Conservation (phyloP, 2,329 filamentous ascomycete species). For the Pyrenophora seminiperda region DNA sequence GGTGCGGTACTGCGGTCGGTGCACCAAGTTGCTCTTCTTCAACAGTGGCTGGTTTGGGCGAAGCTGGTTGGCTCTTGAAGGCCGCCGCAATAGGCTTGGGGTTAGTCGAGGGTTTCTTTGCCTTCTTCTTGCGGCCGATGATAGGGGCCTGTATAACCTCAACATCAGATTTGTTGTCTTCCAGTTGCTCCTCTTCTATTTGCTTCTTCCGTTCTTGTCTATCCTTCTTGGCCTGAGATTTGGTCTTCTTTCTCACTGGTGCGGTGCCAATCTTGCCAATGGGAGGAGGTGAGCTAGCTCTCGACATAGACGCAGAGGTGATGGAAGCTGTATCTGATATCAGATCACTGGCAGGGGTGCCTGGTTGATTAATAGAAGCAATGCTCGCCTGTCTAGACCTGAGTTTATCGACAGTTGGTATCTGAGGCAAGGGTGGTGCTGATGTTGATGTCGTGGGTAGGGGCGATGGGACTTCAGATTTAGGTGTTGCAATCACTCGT, state of each 20-base stretch:
- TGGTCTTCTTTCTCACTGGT: slow-evolving; percentile 71
- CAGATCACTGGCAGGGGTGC: slow-evolving; percentile 73
- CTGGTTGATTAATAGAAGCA: slow-evolving; percentile 67
- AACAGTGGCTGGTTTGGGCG: slow-evolving; percentile 35
- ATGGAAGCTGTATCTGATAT: slow-evolving; percentile 79
- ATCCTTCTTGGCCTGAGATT: slow-evolving; percentile 79
- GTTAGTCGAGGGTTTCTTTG: slow-evolving; percentile 65
- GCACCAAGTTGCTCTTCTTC: slow-evolving; percentile 35
- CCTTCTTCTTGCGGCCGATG: slow-evolving; percentile 80
- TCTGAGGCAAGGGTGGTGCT: slow-evolving; percentile 37
- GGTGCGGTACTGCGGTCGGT: slow-evolving; percentile 22
- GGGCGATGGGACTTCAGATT: slow-evolving; percentile 60
- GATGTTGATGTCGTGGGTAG: slow-evolving; percentile 44
- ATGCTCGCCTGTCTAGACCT: slow-evolving; percentile 60
- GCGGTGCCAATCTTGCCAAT: slow-evolving; percentile 69
- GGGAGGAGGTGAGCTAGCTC: slow-evolving; percentile 70
- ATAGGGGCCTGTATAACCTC: slow-evolving; percentile 71
- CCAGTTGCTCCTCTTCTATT: slow-evolving; percentile 65
- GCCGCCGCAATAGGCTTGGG: slow-evolving; percentile 29
- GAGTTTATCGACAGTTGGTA: slow-evolving; percentile 48
- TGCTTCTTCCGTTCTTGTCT: slow-evolving; percentile 65
- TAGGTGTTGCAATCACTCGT: slow-evolving; percentile 71
- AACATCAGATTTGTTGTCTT: slow-evolving; percentile 54
- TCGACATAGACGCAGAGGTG: slow-evolving; percentile 72
- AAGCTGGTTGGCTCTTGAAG: slow-evolving; percentile 36